Evolutionary conservation across 2,329 filamentous ascomycete genomes (phyloP).

Genomic region (Apiospora malaysiana): DNA sequence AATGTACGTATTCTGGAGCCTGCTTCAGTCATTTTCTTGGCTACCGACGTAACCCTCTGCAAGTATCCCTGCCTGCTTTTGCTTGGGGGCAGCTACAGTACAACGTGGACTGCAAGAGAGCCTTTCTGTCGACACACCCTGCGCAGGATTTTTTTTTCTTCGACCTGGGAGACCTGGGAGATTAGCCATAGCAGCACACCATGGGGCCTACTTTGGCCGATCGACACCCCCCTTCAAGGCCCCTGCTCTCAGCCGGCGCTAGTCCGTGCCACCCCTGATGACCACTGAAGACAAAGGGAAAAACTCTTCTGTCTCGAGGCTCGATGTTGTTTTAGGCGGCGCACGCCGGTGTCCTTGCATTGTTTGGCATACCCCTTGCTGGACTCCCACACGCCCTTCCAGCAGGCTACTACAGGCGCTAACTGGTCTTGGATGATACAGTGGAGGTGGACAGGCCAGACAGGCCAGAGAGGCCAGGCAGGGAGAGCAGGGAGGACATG

Average conservation of each 20-base stretch:
- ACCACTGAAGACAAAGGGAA: slow-evolving; percentile 15
- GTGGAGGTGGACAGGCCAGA: not conserved
- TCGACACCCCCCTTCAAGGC: slow-evolving; percentile 1
- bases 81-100: slow-evolving; percentile 8
- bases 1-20: slow-evolving; percentile 11
- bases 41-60: slow-evolving; percentile 14
- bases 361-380: slow-evolving; percentile 9
- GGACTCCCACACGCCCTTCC: slow-evolving; percentile 5
- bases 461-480: no score
- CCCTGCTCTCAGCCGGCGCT: slow-evolving; percentile 7
- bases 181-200: slow-evolving; percentile 10
- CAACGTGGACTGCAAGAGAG: slow-evolving; percentile 10
- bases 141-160: slow-evolving; percentile 11
- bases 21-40: slow-evolving; percentile 11
- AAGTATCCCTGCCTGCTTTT: slow-evolving; percentile 8
- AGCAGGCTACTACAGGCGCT: slow-evolving; percentile 9
- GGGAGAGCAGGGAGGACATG: not conserved
- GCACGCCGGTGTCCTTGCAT: slow-evolving; percentile 16
- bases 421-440: slow-evolving; percentile 7
- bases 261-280: slow-evolving; percentile 18
- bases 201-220: slow-evolving; percentile 2
- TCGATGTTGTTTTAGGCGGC: slow-evolving; percentile 14
- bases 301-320: slow-evolving; percentile 22
- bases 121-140: slow-evolving; percentile 1
- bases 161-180: not conserved